Base-by-base conservation (phyloP, 805 yeast genomes). In the Candida tibetensis region DNA sequence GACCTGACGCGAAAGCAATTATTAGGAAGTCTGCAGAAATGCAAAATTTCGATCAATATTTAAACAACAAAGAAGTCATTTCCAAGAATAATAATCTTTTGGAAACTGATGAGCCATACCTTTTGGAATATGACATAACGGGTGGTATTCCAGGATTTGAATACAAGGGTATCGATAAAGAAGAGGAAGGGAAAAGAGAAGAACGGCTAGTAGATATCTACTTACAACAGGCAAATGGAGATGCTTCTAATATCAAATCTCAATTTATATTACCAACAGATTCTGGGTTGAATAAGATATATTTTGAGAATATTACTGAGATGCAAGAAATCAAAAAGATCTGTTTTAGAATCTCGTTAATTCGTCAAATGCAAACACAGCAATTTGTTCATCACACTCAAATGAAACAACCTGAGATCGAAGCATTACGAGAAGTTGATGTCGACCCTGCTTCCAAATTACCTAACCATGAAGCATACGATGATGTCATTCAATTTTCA, bases 301-400 rank as follows among this genome's bases (percentile, higher is more conserved):
- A 86, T 39, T 71, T 76, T 49, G 72, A 74, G 15, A 93, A 90
- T 50, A 81, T 93, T 30, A 64, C 71, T 1, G 76, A 83, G 46
- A 86, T 93, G 72, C 97, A 91, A 63, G 88, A 88, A 49, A 85
- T 93, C 25, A 70, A 99, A 41, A 85, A 82, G 46, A 72, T 87
- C 3, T 90, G 97, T 57, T 85, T 88, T 64, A 90, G 90, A 58
- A 86, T 93, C 15, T 81, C 91, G 4, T 66, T 89, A 34, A 86
- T 93, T 41, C 72, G 96, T 47, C 90, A 90, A 54, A 83, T 93
- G 83, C 98, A 93, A 61, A 84, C 84, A 14, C 86, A 83, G 35
- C 82, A 79, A 42, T 81, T 79, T 58, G 66, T 84, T 34, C 91
- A 84, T 53, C 83, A 82, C 36, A 74, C 88, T 0, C 91, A 83